Evolutionary conservation across 257 asterid species (phyloP), one percentile per base, ranked within the genome.

Genomic region (Prunella vulgaris): DNA sequence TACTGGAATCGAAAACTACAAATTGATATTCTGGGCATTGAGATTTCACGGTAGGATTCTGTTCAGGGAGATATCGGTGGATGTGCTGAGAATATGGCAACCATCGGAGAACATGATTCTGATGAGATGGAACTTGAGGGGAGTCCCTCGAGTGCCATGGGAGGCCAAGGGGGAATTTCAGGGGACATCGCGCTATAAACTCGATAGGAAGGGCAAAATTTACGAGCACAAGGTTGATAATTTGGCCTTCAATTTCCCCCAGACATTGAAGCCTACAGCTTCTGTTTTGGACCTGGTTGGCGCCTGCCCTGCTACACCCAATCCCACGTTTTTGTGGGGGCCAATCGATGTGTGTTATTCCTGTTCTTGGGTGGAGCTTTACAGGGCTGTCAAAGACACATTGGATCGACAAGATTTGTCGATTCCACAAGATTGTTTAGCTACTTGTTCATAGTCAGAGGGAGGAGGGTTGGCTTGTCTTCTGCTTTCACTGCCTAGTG

Each of bases 171-270:
- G 97, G 40, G 81, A 90, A 30, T 92, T 90, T 68, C 94, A 86
- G 74, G 98, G 88, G 66, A 88, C 93, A 0, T 90, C 96, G 20
- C 75, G 91, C n/a, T 90, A 88, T 74, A 92, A 90, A 71, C 63
- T 92, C 78, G 98, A 90, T 63, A 68, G 95, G 30, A 82, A 82
- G 14, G 97, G 92, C 58, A 92, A 88, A 54, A 92, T 92, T 24
- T 92, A 88, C 77, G 95, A 90, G 81, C 98, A 90, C 81, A 90
- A 81, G 66, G 96, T 92, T 24, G 98, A 92, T 75, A 88, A 86
- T 56, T 62, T 89, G 80, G 96, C 95, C 1, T 87, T 89, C 86
- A 89, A 78, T 70, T 79, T 92, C 66, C 95, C 97, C 0, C 92
- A 73, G 78, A 65, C 78, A 13, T 61, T 88, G 22, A 88, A 74